Evolutionary conservation across 768 basidiomycete genomes (phyloP), one percentile per base, ranked within the genome.

Genomic region (Pilatotrama ljubarskyi): DNA sequence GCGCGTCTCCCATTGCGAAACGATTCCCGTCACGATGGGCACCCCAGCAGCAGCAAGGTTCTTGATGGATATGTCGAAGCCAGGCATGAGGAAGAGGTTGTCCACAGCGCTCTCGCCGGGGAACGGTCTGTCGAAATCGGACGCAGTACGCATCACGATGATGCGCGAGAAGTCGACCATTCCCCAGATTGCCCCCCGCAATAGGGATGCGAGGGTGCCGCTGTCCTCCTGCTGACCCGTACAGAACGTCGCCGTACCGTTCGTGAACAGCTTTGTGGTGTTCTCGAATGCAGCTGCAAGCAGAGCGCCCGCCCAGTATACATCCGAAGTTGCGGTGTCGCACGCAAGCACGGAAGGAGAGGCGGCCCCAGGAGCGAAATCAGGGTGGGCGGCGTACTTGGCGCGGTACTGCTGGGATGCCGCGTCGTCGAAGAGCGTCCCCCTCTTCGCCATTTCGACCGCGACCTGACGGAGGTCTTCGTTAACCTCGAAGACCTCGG

Each of bases 401-500:
- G 67, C 62, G 25, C 78, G 73, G 59, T 73, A 76, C n/a, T 67
- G 59, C 41, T 62, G 61, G 1, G 77, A 72, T 11, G 47, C 66
- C 14, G 56, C 38, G 10, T 72, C 69, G 65, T 78, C 76, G 59
- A 70, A 71, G 9, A 80, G 70, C 14, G 20, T 65, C 9, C 76
- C 73, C 9, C 56, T 67, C 52, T 61, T 58, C 2, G 74, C 73
- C 55, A 71, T 63, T 25, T 50, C 63, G 38, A 74, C 51, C 0
- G 70, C 76, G 5, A 66, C 56, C 29, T 73, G 66, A 10, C 75
- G 70, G 10, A 80, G 69, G 51, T 71, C 72, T 29, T 77, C 76
- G 67, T 79, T 80, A 59, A 80, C 66, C 68, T 78, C 76, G 67
- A 74, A 78, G n/a, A 78, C 74, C 69, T 79, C 77, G 20, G 77